Evolutionary conservation across 352 stramenopile species (phyloP).

Genomic region (Plasmopara viticola): DNA sequence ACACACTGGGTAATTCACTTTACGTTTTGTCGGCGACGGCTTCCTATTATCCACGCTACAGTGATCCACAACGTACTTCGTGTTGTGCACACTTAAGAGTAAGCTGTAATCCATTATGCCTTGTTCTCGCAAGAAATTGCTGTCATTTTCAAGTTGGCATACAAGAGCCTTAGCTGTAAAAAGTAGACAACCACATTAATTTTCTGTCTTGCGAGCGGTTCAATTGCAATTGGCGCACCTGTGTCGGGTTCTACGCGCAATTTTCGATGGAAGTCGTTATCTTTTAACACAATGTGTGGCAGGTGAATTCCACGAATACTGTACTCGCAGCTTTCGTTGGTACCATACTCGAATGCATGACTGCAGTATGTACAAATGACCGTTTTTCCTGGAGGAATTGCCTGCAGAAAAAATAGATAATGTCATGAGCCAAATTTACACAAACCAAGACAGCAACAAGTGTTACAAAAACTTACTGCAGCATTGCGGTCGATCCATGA

Average conservation of each 20-base stretch:
- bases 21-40: slow-evolving; percentile 59
- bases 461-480: slow-evolving; percentile 29
- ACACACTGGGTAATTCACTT: slow-evolving; percentile 66
- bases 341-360: slow-evolving; percentile 70
- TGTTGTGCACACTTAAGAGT: slow-evolving; percentile 79
- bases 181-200: background rate
- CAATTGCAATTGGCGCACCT: slow-evolving; percentile 16
- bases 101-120: slow-evolving; percentile 89
- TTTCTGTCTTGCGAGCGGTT: background rate
- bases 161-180: slow-evolving; percentile 47
- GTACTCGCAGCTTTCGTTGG: slow-evolving; percentile 60
- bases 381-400: slow-evolving; percentile 72
- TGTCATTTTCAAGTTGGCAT: slow-evolving; percentile 61
- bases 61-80: slow-evolving; percentile 79
- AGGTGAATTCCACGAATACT: slow-evolving; percentile 74
- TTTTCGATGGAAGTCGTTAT: slow-evolving; percentile 85
- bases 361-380: slow-evolving; percentile 85
- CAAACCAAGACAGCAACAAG: background rate
- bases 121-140: slow-evolving; percentile 62
- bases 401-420: slow-evolving; percentile 19
- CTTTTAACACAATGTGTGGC: slow-evolving; percentile 75
- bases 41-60: slow-evolving; percentile 29
- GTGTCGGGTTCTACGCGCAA: slow-evolving; percentile 60
- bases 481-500: slow-evolving; percentile 85
- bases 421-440: background rate